Conservation (phyloP, 192 early-diverging fungal species). For the Dissophora globulifera region DNA sequence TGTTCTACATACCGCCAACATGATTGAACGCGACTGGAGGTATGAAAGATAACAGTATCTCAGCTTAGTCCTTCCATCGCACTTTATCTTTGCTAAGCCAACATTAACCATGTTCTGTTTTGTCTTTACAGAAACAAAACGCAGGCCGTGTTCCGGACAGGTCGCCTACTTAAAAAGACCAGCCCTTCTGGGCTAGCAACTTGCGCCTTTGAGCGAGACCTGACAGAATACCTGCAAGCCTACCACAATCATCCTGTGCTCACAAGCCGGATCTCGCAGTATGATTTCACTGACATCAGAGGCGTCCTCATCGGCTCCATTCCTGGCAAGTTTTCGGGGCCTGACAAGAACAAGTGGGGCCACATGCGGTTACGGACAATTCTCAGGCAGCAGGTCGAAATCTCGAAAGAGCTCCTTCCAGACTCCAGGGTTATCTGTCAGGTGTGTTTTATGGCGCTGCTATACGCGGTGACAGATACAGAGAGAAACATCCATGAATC, state of each 20-base stretch:
- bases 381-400: conserved; percentile 50
- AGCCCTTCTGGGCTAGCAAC: conserved; percentile 3
- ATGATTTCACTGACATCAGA: conserved; percentile 61
- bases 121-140: conserved; percentile 58
- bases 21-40: conserved; percentile 71
- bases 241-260: conserved; percentile 51
- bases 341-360: conserved; percentile 64
- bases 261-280: conserved; percentile 53
- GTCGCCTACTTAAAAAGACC: conserved; percentile 49
- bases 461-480: no score
- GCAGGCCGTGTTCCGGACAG: conserved; percentile 67
- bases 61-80: neutral
- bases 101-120: no score
- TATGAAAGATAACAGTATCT: neutral
- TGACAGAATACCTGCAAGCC: conserved; percentile 60
- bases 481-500: neutral
- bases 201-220: conserved; percentile 64
- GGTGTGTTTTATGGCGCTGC: no score
- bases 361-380: conserved; percentile 55
- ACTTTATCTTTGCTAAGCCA: no score
- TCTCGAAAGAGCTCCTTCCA: conserved; percentile 19
- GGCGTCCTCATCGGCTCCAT: conserved; percentile 68
- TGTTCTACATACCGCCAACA: conserved; percentile 73
- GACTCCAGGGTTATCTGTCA: conserved; percentile 58
- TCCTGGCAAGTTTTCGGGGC: conserved; percentile 64